These are phyloP conservation scores for Coemansia sp. DNA, from an alignment of 192 early-diverging fungal species.

Conservation along the genomic window DNA sequence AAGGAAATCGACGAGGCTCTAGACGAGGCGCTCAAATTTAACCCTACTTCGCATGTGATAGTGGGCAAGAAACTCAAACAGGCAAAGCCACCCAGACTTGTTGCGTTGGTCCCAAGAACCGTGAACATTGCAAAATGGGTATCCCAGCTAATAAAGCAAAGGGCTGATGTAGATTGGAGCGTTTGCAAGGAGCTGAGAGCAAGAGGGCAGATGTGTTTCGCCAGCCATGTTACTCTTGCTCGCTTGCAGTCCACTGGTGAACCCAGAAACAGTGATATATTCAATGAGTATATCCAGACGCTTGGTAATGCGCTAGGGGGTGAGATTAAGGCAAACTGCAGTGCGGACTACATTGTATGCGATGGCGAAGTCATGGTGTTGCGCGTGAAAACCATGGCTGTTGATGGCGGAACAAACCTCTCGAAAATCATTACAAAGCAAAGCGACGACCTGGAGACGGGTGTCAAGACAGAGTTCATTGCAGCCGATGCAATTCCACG, in stretches of 20 bases:
- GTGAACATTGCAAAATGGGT: slow-evolving; percentile 26
- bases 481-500: slow-evolving; percentile 37
- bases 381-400: slow-evolving; percentile 27
- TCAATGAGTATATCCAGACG: slow-evolving; percentile 19
- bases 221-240: slow-evolving; percentile 57
- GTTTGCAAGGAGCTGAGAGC: slow-evolving; percentile 19
- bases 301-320: not conserved
- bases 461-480: not conserved
- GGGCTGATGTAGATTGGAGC: slow-evolving; percentile 16
- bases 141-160: slow-evolving; percentile 10
- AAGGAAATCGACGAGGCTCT: slow-evolving; percentile 59
- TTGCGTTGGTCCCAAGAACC: slow-evolving; percentile 26
- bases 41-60: slow-evolving; percentile 37
- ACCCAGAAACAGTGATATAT: slow-evolving; percentile 28
- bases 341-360: slow-evolving; percentile 58
- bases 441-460: not conserved
- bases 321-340: slow-evolving; percentile 17
- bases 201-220: slow-evolving; percentile 3
- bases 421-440: slow-evolving; percentile 6
- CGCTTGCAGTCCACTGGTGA: slow-evolving; percentile 32
- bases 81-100: slow-evolving; percentile 16
- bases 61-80: slow-evolving; percentile 7
- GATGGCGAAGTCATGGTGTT: slow-evolving; percentile 43
- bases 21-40: slow-evolving; percentile 42
- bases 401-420: slow-evolving; percentile 4